Base-by-base conservation (phyloP, 2,329 filamentous ascomycete genomes). In the Fusarium drepaniforme region DNA sequence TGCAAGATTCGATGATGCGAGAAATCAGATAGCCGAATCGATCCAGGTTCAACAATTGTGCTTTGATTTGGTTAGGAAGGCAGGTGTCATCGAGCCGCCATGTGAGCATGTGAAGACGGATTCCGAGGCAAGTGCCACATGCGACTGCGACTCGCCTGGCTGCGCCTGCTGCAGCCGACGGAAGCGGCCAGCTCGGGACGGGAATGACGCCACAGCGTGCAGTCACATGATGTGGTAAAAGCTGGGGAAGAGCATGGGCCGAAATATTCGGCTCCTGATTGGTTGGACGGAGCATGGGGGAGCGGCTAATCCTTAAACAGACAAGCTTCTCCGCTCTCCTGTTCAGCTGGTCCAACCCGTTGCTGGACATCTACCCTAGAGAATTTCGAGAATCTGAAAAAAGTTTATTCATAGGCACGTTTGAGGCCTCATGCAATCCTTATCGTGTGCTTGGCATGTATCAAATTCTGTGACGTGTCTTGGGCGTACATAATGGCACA, bases 81-180 rank as follows among this genome's bases (percentile, higher is more conserved):
- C 28, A 53, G 28, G 49, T 56, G 49, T 58, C 70, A 53, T 66
- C 67, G 60, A 44, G 64, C 51, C 67, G 46, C 23, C 64, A 65
- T 71, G 70, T 77, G 77, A 73, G 75, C 78, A 79, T 79, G 78
- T 79, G 78, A 79, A 79, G 68, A 73, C 66, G 62, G 68, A 72
- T 78, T 77, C 78, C 78, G 78, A 79, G 78, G 78, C 75, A 78
- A 75, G 68, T 70, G 64, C 74, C 77, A 79, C 77, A 78, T 75
- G 77, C 66, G 72, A 76, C 60, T 73, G 77, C 66, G 70, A 76
- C 60, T 33, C 38, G 30, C 56, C 60, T 49, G 56, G 51, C 25
- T 61, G 57, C 73, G 60, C 65, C 67, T 71, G 58, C 72, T 76
- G 70, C 68, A 74, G 66, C 71, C 72, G 77, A 77, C 74, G 71